Evolutionary conservation across 148 eudicot species (phyloP), one percentile per base, ranked within the genome.

Genomic region (Nepenthes mirabilis): DNA sequence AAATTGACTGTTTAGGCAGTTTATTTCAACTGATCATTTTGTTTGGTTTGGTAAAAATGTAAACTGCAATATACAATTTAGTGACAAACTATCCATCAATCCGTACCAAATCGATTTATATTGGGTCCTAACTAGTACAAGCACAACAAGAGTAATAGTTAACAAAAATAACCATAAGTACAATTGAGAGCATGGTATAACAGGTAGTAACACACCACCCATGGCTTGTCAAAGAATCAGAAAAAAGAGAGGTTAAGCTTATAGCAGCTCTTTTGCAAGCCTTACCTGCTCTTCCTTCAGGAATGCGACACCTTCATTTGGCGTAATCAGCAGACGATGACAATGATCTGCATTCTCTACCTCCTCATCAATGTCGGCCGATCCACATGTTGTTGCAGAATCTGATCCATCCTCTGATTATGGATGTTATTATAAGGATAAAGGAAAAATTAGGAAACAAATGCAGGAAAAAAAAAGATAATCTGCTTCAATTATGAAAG

Each of bases 211-310:
- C 14, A 49, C 10, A 49, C 3, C 10, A 49, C 14, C n/a, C n/a
- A 49, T 0, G 52, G 11, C 52, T 11, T 49, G 52, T 49, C 6
- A 40, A 3, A 8, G 52, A 49, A 49, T 49, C n/a, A n/a, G 36
- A 48, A 23, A 3, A 12, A 55, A n/a, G 57, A 45, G 34, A 10
- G 56, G 5, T 56, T 7, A 37, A 55, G 54, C 70, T 68, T 74
- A 79, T n/a, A 77, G 67, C 14, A 70, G 63, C 59, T 89, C 93
- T 60, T 73, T 78, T 45, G 87, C 80, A 58, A 79, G 79, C 70
- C 62, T 82, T 60, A 74, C 87, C 6, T 93, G 80, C 61, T 80
- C 79, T 69, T 85, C 97, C 75, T 76, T 81, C 79, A 89, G 61
- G 74, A 81, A 89, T 70, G 93, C 83, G 55, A 86, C 77, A 56